Evolutionary conservation across 2,329 filamentous ascomycete genomes (phyloP), one percentile per base, ranked within the genome.

Genomic region (Macrophomina phaseolina): DNA sequence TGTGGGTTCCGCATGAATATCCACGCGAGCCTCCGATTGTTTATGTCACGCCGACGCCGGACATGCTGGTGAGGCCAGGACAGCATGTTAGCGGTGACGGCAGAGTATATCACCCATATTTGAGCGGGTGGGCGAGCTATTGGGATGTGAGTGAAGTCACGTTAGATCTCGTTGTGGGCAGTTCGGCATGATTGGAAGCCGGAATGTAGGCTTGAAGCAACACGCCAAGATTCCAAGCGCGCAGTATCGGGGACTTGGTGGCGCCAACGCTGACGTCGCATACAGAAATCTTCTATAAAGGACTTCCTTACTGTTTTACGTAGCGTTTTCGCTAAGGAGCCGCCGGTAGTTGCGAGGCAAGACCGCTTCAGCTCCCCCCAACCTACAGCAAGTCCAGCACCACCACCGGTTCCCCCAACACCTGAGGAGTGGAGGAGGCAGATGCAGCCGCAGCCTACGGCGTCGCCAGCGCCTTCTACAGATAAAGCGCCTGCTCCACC

Each of bases 31-130:
- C 93, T 0, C 95, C 95, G 1, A 86, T 98, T 55, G 88, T 91
- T 67, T 98, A 97, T 78, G 92, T 98, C 49, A 94, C 89, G 6
- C 94, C 95, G 2, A 92, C 91, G 5, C 90, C 92, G 70, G 91
- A 89, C 70, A 98, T 99, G 93, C 81, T 91, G 70, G 90, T 99
- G 49, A 87, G 94, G 23, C 93, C 94, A 0, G 95, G 95, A 0
- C 95, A 99, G 76, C 93, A 99, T 82, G 93, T 99, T 68, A 93
- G 95, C 74, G 89, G 92, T 5, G 94, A 98, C 74, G 95, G 95
- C 32, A 90, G 92, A 76, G 88, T 98, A 70, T 99, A 98, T 77
- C 95, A 99, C 77, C 95, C 95, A 45, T 99, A 98, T 77, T 83
- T 99, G 55, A 92, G 93, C 38, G 90, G 93, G 69, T 99, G 95